Percentiles rank a stretch among this genome's conserved stretches.
Conservation (phyloP, 495 filamentous ascomycete genomes). For the Tuber umbilicatum region DNA sequence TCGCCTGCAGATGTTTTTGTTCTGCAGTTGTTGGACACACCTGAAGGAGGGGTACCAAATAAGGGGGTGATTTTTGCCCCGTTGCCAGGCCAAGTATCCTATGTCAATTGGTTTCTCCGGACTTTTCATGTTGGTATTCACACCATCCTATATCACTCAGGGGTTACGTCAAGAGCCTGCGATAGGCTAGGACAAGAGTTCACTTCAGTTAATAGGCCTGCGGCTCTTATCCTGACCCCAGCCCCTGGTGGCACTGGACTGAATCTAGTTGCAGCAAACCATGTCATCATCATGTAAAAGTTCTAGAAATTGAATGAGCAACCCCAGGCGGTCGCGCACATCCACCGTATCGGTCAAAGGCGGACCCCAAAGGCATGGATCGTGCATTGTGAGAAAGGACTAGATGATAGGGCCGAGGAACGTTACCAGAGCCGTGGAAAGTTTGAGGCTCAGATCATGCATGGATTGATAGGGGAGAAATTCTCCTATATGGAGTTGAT, state of each 20-base stretch:
- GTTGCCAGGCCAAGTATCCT: constrained; percentile 3
- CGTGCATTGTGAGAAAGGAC: background rate
- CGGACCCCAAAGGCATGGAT: background rate
- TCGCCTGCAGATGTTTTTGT: background rate
- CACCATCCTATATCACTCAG: background rate
- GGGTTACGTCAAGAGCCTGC: background rate
- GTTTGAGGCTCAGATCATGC: background rate
- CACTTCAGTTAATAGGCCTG: background rate
- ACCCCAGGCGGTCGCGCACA: background rate
- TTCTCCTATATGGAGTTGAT: background rate
- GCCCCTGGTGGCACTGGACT: background rate
- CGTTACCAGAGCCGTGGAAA: background rate
- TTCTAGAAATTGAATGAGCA: background rate
- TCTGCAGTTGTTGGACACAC: background rate
- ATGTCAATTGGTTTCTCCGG: background rate
- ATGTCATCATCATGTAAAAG: background rate
- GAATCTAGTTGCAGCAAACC: background rate
- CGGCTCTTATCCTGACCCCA: background rate
- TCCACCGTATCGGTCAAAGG: background rate
- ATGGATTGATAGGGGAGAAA: background rate
- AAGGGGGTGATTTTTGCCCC: constrained; percentile 10
- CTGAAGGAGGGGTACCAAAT: background rate
- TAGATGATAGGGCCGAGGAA: background rate
- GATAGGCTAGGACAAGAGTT: background rate
- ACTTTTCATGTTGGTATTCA: background rate